Percentiles rank a stretch among this genome's conserved stretches.
Evolutionary conservation across 805 yeast species (phyloP).

Genomic region (Candida alai): DNA sequence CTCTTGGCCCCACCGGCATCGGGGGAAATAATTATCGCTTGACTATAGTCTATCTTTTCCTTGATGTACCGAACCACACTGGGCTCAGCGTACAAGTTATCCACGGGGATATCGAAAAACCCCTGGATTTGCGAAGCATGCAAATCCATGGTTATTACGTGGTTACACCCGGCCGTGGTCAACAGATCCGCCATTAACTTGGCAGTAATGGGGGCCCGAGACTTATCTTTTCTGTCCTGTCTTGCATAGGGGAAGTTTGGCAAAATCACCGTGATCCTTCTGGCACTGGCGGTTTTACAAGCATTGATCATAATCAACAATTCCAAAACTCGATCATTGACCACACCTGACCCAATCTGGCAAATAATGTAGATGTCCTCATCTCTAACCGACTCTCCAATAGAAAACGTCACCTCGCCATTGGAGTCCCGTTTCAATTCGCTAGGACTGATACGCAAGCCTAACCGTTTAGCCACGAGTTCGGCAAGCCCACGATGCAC

Average conservation of each 20-base stretch:
- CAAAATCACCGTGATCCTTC: slow-evolving; percentile 88
- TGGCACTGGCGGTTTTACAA: slow-evolving; percentile 92
- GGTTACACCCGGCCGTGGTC: slow-evolving; percentile 92
- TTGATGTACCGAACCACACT: slow-evolving; percentile 77
- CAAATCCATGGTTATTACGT: slow-evolving; percentile 93
- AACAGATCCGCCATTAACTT: slow-evolving; percentile 87
- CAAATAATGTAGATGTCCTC: slow-evolving; percentile 76
- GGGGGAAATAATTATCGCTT: slow-evolving; percentile 84
- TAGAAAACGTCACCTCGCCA: slow-evolving; percentile 66
- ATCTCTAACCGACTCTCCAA: slow-evolving; percentile 80
- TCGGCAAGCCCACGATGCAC: slow-evolving; percentile 84
- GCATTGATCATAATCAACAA: slow-evolving; percentile 87
- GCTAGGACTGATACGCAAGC: slow-evolving; percentile 64
- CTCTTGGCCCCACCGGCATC: slow-evolving; percentile 99
- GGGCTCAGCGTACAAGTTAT: slow-evolving; percentile 94
- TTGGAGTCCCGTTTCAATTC: slow-evolving; percentile 77
- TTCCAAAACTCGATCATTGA: slow-evolving; percentile 87
- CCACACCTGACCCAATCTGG: slow-evolving; percentile 75
- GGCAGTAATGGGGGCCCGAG: slow-evolving; percentile 95
- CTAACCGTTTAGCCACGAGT: slow-evolving; percentile 65
- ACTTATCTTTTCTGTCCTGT: slow-evolving; percentile 94
- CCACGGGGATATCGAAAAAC: slow-evolving; percentile 91
- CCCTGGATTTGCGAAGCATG: slow-evolving; percentile 99
- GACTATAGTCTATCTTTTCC: slow-evolving; percentile 51
- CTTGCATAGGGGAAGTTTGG: slow-evolving; percentile 97